Percentiles rank a stretch among this genome's conserved stretches.
Evolutionary conservation across 164 flowering plant species (phyloP).

Genomic region (Magnolia kwangsiensis): DNA sequence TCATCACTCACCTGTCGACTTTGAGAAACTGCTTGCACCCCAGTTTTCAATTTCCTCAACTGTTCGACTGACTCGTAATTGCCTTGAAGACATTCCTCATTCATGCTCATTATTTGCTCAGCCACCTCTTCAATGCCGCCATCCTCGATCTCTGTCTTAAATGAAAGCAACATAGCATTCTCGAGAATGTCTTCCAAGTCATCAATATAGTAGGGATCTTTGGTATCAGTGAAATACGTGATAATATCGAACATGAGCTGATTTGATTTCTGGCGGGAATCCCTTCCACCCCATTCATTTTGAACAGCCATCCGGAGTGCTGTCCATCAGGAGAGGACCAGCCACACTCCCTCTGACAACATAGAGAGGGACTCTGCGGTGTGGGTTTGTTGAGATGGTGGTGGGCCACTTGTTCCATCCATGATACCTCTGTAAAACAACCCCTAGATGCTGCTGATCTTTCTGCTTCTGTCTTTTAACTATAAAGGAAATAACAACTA

Average conservation of each 20-base stretch:
- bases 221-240: slow-evolving; percentile 30
- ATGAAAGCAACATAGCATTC: slow-evolving; percentile 31
- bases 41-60: slow-evolving; percentile 16
- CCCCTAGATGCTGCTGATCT: too few relatives aligned
- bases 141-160: slow-evolving; percentile 37
- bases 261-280: slow-evolving; percentile 32
- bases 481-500: too few relatives aligned
- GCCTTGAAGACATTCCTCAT: slow-evolving; percentile 66
- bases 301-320: slow-evolving; percentile 44
- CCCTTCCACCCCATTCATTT: slow-evolving; percentile 48
- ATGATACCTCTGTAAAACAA: too few relatives aligned
- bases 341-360: slow-evolving; percentile 22
- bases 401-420: not conserved
- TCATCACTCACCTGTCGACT: slow-evolving; percentile 17
- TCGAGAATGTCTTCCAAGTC: slow-evolving; percentile 34
- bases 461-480: too few relatives aligned
- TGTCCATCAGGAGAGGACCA: slow-evolving; percentile 38
- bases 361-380: slow-evolving; percentile 10
- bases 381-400: not conserved
- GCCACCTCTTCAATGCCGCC: slow-evolving; percentile 59
- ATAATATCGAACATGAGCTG: slow-evolving; percentile 25
- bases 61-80: slow-evolving; percentile 40
- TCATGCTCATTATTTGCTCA: slow-evolving; percentile 57
- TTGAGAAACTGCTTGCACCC: slow-evolving; percentile 9
- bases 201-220: slow-evolving; percentile 26